phyloP scores from a whole-genome alignment of 179 eudicot species.

The Drosera spatulata region DNA sequence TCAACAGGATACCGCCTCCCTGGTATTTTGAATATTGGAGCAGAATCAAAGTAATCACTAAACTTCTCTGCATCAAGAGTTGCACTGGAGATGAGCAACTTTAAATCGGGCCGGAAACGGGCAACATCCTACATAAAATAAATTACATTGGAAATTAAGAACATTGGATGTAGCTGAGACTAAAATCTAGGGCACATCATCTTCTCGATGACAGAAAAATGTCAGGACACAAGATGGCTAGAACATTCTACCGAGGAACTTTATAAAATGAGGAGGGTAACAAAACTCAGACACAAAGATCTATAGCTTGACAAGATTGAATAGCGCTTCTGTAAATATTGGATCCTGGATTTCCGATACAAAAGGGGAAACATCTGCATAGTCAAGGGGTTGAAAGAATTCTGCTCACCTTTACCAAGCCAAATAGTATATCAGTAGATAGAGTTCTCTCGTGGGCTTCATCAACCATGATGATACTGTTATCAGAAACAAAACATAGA shows the following conservation, averaged over 20 bases:
- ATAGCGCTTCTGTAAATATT: no score
- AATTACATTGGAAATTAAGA: constrained; percentile 1
- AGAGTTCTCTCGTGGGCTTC: constrained; percentile 92
- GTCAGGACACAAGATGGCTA: no score
- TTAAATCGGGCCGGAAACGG: constrained; percentile 67
- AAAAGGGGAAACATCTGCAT: no score
- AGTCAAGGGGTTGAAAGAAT: neutral
- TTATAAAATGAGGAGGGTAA: no score
- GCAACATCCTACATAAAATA: constrained; percentile 44
- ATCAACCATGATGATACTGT: constrained; percentile 75
- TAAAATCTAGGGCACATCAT: no score
- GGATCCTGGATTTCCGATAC: no score
- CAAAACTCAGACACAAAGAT: no score
- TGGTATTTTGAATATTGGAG: constrained; percentile 79
- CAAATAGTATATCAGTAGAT: constrained; percentile 72
- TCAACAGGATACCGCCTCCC: constrained; percentile 81
- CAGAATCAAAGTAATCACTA: constrained; percentile 74
- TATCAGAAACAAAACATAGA: constrained; percentile 7
- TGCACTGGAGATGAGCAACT: constrained; percentile 80
- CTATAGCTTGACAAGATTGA: no score
- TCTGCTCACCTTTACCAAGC: constrained; percentile 56
- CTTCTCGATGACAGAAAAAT: no score
- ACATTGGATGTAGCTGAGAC: no score
- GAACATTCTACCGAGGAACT: no score
- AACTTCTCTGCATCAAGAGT: constrained; percentile 86